Conservation (phyloP, 2,329 filamentous ascomycete genomes). For the Penicillium sp. region DNA sequence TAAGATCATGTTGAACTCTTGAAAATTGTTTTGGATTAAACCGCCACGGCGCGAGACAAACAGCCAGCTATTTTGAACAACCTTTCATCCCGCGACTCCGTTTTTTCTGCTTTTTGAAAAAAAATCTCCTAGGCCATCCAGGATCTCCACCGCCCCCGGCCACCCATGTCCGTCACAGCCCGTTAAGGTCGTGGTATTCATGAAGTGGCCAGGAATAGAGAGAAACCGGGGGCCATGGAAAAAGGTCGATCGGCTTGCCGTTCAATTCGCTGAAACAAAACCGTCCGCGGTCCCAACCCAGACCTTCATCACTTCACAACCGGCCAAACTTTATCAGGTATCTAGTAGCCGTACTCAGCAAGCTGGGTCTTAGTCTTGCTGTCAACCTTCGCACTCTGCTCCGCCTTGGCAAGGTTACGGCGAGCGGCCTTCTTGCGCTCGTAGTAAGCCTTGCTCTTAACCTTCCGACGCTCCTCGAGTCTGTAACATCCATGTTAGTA, state of each 20-base stretch:
- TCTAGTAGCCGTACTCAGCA: conserved; percentile 88
- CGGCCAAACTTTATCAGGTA: conserved; percentile 43
- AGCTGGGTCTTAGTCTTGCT: conserved; percentile 86
- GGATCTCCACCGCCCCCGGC: conserved; percentile 26
- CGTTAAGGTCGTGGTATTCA: conserved; percentile 38
- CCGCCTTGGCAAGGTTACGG: conserved; percentile 87
- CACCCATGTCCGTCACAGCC: conserved; percentile 42
- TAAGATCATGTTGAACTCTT: conserved; percentile 43
- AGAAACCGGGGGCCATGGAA: conserved; percentile 29
- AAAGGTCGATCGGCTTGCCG: conserved; percentile 47
- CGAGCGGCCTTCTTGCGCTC: conserved; percentile 98
- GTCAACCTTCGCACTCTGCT: conserved; percentile 88
- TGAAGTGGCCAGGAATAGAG: conserved; percentile 31
- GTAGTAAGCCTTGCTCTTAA: conserved; percentile 99
- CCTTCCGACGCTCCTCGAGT: conserved; percentile 99
- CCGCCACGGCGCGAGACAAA: conserved; percentile 46
- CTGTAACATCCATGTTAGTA: conserved; percentile 54
- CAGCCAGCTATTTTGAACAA: conserved; percentile 48
- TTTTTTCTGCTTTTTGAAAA: conserved; percentile 38
- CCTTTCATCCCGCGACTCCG: conserved; percentile 48
- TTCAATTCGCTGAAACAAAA: conserved; percentile 46
- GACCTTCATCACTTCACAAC: conserved; percentile 44
- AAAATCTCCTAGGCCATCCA: conserved; percentile 36
- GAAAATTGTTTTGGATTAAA: conserved; percentile 48
- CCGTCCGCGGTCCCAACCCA: conserved; percentile 46